phyloP scores from a whole-genome alignment of 2,329 filamentous ascomycete species.

The Rutstroemia sp. region DNA sequence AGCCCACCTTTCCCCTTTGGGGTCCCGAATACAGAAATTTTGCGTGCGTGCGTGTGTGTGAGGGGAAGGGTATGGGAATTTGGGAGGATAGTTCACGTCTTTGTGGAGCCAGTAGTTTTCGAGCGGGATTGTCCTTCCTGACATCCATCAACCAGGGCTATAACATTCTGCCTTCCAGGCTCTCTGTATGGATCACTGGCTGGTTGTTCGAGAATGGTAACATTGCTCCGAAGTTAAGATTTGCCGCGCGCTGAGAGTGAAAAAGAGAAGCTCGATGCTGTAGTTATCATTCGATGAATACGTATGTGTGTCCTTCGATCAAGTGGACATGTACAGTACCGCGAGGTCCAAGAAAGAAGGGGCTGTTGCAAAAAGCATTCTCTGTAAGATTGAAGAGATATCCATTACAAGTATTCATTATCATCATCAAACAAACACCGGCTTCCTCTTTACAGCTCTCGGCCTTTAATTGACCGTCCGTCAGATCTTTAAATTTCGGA shows the following conservation, averaged over 20 bases:
- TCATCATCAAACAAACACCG: no score
- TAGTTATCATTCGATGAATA: no score
- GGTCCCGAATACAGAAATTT: not conserved
- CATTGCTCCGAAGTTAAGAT: not conserved
- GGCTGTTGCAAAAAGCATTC: no score
- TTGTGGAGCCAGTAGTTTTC: not conserved
- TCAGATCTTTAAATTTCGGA: not conserved
- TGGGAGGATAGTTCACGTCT: not conserved
- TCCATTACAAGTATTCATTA: no score
- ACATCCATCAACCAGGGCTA: not conserved
- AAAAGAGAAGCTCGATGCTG: no score
- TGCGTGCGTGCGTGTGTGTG: not conserved
- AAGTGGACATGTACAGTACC: no score
- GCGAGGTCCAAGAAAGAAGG: no score
- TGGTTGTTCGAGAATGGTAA: not conserved
- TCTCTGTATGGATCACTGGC: no score
- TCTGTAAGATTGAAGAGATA: no score
- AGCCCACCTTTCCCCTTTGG: not conserved
- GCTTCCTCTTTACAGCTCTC: no score
- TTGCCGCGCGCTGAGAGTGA: not conserved
- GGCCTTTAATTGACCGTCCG: no score
- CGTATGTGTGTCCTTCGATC: no score
- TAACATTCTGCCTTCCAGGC: not conserved
- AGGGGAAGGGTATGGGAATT: not conserved
- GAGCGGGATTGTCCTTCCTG: not conserved